Conservation (phyloP, 2,329 filamentous ascomycete species). For the Ramularia endophylla region DNA sequence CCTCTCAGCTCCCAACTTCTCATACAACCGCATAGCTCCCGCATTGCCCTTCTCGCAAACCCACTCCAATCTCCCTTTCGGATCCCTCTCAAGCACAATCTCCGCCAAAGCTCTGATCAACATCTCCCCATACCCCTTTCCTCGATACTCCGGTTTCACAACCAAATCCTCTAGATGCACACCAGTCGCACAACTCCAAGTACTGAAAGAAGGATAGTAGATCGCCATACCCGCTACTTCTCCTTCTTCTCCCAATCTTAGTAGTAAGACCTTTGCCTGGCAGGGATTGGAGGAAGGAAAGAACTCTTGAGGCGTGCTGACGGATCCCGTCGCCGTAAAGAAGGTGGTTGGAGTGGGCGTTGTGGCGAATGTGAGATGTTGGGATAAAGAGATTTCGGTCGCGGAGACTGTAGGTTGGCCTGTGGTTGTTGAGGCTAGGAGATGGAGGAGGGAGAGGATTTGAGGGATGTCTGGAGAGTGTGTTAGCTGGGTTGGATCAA, state of each 20-base stretch:
- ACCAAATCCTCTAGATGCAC: slow-evolving; percentile 95
- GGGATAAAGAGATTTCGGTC: slow-evolving; percentile 64
- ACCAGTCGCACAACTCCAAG: slow-evolving; percentile 80
- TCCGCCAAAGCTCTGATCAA: slow-evolving; percentile 72
- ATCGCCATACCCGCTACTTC: slow-evolving; percentile 70
- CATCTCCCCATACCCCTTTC: slow-evolving; percentile 71
- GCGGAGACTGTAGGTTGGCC: slow-evolving; percentile 68
- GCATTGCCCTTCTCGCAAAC: slow-evolving; percentile 89
- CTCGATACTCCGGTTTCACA: slow-evolving; percentile 64
- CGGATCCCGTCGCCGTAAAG: slow-evolving; percentile 31
- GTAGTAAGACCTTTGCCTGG: slow-evolving; percentile 30
- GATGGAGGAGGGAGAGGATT: slow-evolving; percentile 78
- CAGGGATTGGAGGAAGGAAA: slow-evolving; percentile 49
- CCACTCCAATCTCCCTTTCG: slow-evolving; percentile 66
- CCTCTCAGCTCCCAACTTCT: slow-evolving; percentile 53
- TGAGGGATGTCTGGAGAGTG: slow-evolving; percentile 60
- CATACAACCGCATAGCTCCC: slow-evolving; percentile 82
- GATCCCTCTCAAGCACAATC: slow-evolving; percentile 63
- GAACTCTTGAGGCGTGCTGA: slow-evolving; percentile 70
- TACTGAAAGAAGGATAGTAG: slow-evolving; percentile 95
- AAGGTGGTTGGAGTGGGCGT: slow-evolving; percentile 26
- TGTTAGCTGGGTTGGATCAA: neutral
- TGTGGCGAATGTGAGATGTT: slow-evolving; percentile 72
- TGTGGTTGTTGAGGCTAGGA: slow-evolving; percentile 83
- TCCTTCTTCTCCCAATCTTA: too few species aligned